These are phyloP conservation scores for Thielaviopsis ethacetica DNA, from an alignment of 2,329 filamentous ascomycete genomes.

Conservation along the genomic window DNA sequence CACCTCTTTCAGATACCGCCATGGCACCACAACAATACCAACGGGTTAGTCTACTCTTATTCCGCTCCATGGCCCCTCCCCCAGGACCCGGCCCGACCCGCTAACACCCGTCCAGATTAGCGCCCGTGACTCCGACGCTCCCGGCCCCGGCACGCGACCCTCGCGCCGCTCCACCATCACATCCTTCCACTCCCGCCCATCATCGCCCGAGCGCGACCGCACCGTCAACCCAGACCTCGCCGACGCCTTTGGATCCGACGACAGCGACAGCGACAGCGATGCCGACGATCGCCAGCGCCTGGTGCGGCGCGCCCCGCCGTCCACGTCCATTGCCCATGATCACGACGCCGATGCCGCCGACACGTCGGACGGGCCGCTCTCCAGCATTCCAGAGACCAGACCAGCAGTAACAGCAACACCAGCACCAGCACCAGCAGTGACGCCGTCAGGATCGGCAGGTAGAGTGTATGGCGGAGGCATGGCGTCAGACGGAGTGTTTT, in stretches of 20 bases:
- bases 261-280: constrained; percentile 53
- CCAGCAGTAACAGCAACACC: background rate
- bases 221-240: constrained; percentile 64
- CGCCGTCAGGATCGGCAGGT: background rate
- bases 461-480: constrained; percentile 52
- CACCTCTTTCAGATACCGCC: background rate
- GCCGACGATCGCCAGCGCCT: constrained; percentile 72
- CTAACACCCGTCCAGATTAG: constrained; percentile 29
- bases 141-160: constrained; percentile 18
- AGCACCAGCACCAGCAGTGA: background rate
- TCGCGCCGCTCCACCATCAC: constrained; percentile 26
- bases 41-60: background rate
- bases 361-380: constrained; percentile 13
- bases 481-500: constrained; percentile 90
- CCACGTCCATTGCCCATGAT: constrained; percentile 11
- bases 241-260: constrained; percentile 79
- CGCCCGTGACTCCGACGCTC: constrained; percentile 39
- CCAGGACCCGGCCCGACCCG: no score
- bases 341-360: background rate
- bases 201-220: constrained; percentile 31
- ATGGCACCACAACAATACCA: constrained; percentile 11
- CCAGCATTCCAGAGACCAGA: constrained; percentile 2
- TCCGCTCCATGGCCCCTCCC: background rate
- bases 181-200: constrained; percentile 66
- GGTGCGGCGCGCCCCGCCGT: constrained; percentile 40